A percentile compares a stretch with the other conserved stretches of the same genome.
Evolutionary conservation across 2,329 filamentous ascomycete species (phyloP).

Genomic region (Cladobotryum mycophilum): DNA sequence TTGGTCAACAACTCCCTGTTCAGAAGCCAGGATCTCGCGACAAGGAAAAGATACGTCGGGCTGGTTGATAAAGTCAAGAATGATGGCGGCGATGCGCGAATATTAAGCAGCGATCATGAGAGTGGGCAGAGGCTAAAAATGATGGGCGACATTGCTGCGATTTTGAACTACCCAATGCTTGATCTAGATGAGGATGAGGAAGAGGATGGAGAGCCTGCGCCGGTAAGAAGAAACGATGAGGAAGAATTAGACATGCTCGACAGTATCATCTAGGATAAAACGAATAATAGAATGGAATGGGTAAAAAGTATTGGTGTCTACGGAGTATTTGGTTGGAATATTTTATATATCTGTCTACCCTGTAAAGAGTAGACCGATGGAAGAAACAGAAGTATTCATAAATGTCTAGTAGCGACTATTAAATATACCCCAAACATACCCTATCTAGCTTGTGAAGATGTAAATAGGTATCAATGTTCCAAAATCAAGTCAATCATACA

Average conservation of each 20-base stretch:
- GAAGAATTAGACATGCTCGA: constrained; percentile 24
- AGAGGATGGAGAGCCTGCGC: constrained; percentile 28
- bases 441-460: too few species aligned
- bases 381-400: too few species aligned
- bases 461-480: too few species aligned
- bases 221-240: constrained; percentile 20
- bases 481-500: too few species aligned
- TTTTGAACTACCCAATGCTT: constrained; percentile 80
- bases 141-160: constrained; percentile 80
- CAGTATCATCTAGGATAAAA: constrained; percentile 25
- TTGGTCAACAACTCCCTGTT: constrained; percentile 86
- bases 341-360: not conserved
- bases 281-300: constrained; percentile 1
- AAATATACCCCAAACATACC: too few species aligned
- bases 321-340: not conserved
- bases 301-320: not conserved
- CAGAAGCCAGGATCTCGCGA: constrained; percentile 69
- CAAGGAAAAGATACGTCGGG: constrained; percentile 72
- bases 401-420: too few species aligned
- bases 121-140: constrained; percentile 80
- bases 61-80: constrained; percentile 84
- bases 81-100: constrained; percentile 77
- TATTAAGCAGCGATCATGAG: constrained; percentile 92
- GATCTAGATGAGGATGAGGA: constrained; percentile 70
- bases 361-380: not conserved